phyloP scores from a whole-genome alignment of 2,329 filamentous ascomycete species.

The Exutisphaerella laricina region DNA sequence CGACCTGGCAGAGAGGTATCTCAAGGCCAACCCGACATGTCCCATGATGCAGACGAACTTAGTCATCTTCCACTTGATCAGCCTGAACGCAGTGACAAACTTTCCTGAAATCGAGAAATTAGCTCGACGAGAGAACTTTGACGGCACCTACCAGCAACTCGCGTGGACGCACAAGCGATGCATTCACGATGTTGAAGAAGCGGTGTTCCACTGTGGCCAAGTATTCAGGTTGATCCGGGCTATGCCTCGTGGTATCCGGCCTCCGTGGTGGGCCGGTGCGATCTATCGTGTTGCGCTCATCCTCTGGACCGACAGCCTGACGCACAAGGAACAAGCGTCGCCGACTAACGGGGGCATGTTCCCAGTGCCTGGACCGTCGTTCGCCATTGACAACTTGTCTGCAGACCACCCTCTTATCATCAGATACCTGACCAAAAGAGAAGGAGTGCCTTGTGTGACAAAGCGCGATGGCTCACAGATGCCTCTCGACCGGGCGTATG shows the following conservation, averaged over 20 bases:
- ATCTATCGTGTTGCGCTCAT: slow-evolving; percentile 62
- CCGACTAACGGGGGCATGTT: slow-evolving; percentile 34
- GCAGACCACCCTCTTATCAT: slow-evolving; percentile 48
- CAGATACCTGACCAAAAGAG: slow-evolving; percentile 49
- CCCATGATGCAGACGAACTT: slow-evolving; percentile 59
- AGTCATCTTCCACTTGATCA: slow-evolving; percentile 65
- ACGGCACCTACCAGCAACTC: slow-evolving; percentile 52
- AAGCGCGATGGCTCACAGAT: slow-evolving; percentile 46
- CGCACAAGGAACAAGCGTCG: slow-evolving; percentile 43
- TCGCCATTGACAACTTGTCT: slow-evolving; percentile 48
- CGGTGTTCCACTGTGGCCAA: slow-evolving; percentile 63
- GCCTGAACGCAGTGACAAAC: slow-evolving; percentile 61
- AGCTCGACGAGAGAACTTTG: slow-evolving; percentile 55
- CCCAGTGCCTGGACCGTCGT: slow-evolving; percentile 37
- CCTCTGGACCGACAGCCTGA: slow-evolving; percentile 58
- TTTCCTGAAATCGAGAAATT: slow-evolving; percentile 63
- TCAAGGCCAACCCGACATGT: slow-evolving; percentile 53
- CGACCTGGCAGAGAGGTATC: slow-evolving; percentile 54
- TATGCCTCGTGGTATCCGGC: slow-evolving; percentile 57
- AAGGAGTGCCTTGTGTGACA: slow-evolving; percentile 49
- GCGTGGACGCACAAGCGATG: slow-evolving; percentile 56
- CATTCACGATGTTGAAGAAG: slow-evolving; percentile 58
- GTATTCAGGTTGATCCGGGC: slow-evolving; percentile 55
- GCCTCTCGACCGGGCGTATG: slow-evolving; percentile 44
- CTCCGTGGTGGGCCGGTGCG: slow-evolving; percentile 66